Conservation (phyloP, 140 eudicot species). For the Cichorium intybus region DNA sequence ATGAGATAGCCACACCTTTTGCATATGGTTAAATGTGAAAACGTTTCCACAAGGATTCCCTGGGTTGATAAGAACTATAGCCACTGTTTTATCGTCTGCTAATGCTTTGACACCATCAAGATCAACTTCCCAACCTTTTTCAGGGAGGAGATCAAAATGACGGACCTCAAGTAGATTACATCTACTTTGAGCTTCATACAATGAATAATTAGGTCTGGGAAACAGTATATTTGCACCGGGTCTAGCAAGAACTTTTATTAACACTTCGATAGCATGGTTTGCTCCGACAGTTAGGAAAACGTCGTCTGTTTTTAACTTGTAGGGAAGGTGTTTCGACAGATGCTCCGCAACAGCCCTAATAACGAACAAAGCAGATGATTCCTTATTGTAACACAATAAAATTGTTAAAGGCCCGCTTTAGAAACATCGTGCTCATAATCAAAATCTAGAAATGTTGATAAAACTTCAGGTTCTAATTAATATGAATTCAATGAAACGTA, state of each 20-base stretch:
- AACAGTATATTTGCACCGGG: constrained; percentile 38
- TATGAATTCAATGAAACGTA: background rate
- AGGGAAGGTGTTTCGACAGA: constrained; percentile 31
- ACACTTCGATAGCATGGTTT: constrained; percentile 31
- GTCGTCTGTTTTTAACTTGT: constrained; percentile 25
- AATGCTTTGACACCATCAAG: constrained; percentile 28
- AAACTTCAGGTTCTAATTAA: background rate
- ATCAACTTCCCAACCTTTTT: constrained; percentile 40
- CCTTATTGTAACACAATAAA: too few relatives aligned
- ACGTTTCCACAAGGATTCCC: constrained; percentile 49
- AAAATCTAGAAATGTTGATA: background rate
- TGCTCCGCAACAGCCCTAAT: constrained; percentile 33
- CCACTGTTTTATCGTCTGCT: constrained; percentile 36
- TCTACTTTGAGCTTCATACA: constrained; percentile 32
- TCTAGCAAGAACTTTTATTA: constrained; percentile 31
- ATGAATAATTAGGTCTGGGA: constrained; percentile 37
- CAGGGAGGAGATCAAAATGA: constrained; percentile 35
- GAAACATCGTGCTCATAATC: background rate
- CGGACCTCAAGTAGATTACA: constrained; percentile 28
- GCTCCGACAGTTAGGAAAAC: constrained; percentile 29
- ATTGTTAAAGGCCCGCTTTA: too few relatives aligned
- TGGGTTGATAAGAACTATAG: constrained; percentile 40
- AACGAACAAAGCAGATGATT: background rate
- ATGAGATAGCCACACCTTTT: constrained; percentile 13
- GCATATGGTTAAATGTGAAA: constrained; percentile 26